Percentiles rank a stretch among this genome's conserved stretches.
Conservation (phyloP, 2,329 filamentous ascomycete genomes). For the Trichoderma koningiopsis region DNA sequence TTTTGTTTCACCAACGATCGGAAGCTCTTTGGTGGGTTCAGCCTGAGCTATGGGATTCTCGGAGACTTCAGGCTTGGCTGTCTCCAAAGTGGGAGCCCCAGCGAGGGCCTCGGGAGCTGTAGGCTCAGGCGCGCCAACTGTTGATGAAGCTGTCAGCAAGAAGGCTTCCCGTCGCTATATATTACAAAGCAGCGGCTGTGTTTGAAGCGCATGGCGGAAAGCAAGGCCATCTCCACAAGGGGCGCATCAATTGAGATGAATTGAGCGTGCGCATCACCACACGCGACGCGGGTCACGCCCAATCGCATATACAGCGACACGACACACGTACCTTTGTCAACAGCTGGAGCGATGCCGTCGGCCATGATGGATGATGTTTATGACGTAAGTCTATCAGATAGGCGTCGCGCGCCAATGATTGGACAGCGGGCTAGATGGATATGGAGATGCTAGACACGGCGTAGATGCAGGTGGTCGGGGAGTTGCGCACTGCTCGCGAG, state of each 20-base stretch:
- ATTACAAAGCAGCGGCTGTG: neutral
- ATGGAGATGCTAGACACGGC: neutral
- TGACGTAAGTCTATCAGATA: slow-evolving; percentile 36
- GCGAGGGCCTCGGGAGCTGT: slow-evolving; percentile 36
- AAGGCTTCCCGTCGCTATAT: neutral
- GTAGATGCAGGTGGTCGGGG: neutral
- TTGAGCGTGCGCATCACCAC: neutral
- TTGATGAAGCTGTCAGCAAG: slow-evolving; percentile 18
- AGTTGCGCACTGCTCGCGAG: slow-evolving; percentile 13
- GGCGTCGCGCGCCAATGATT: slow-evolving; percentile 11
- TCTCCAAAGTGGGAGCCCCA: slow-evolving; percentile 34
- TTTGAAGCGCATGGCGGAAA: neutral
- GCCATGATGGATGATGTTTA: slow-evolving; percentile 40
- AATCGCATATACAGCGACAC: neutral
- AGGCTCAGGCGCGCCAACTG: slow-evolving; percentile 38
- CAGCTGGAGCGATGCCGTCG: slow-evolving; percentile 40
- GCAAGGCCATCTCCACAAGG: neutral
- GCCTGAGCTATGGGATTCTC: slow-evolving; percentile 27
- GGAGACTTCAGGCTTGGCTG: slow-evolving; percentile 26
- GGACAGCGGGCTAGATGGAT: slow-evolving; percentile 3
- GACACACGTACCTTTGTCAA: slow-evolving; percentile 41
- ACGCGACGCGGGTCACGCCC: neutral
- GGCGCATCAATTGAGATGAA: slow-evolving; percentile 2
- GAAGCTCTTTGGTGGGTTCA: slow-evolving; percentile 17
- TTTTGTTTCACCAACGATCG: slow-evolving; percentile 14